phyloP scores from a whole-genome alignment of 495 filamentous ascomycete species.

The Peziza echinospora region DNA sequence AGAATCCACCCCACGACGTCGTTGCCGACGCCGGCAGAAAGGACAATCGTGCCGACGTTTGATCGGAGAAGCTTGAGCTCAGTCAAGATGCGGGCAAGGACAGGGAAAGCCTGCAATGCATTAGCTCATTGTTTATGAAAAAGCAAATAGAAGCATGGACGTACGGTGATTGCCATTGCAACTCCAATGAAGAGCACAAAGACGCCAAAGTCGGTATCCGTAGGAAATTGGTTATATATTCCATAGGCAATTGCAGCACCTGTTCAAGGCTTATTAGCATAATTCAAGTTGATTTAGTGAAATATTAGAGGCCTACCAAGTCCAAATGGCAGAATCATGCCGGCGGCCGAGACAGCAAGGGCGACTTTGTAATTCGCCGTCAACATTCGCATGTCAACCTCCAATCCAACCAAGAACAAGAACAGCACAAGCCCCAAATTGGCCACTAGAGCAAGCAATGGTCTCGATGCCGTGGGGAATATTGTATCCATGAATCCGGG shows the following conservation, averaged over 20 bases:
- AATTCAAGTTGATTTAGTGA: background rate
- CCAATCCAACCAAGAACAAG: conserved; percentile 77
- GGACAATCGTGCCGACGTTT: conserved; percentile 67
- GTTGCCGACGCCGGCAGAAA: conserved; percentile 89
- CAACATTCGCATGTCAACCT: conserved; percentile 76
- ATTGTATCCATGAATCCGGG: conserved; percentile 57
- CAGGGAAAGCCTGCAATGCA: conserved; percentile 52
- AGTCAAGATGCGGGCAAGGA: conserved; percentile 81
- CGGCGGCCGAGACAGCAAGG: conserved; percentile 55
- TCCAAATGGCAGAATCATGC: conserved; percentile 65
- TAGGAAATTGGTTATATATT: conserved; percentile 55
- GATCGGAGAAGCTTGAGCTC: conserved; percentile 76
- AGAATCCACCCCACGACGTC: conserved; percentile 91
- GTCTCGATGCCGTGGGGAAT: conserved; percentile 43
- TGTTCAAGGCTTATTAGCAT: conserved; percentile 14
- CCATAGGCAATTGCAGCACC: conserved; percentile 68
- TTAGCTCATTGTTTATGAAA: background rate
- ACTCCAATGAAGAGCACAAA: conserved; percentile 89
- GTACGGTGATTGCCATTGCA: conserved; percentile 74
- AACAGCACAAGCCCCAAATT: conserved; percentile 82
- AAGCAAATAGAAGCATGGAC: conserved; percentile 2
- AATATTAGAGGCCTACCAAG: conserved; percentile 28
- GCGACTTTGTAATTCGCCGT: conserved; percentile 73
- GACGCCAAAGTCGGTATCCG: conserved; percentile 51
- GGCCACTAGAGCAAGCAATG: conserved; percentile 56